Base-by-base conservation (phyloP, 108 stramenopile species). In the Discostella pseudostelligera region DNA sequence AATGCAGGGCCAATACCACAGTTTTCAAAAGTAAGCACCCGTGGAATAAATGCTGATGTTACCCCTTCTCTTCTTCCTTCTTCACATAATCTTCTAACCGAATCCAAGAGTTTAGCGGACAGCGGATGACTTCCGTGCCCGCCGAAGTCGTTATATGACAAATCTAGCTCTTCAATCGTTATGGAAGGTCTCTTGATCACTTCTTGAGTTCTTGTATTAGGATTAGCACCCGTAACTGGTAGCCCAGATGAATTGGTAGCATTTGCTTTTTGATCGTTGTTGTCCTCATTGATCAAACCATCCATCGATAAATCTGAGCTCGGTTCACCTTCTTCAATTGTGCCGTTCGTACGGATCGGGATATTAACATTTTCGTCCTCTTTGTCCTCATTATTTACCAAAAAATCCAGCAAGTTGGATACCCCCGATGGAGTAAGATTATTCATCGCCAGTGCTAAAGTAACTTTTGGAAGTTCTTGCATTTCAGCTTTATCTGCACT, bases 1-100 rank as follows among this genome's bases (percentile, higher is more conserved):
- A 84, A 69, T 20, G 82, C 78, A 21, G 92, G 87, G 39, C 87
- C 84, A 35, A 93, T 62, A 0, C 84, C 81, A 63, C 85, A 93
- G 19, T 78, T 70, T 20, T 87, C 81, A 21, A 93, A 48, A 39
- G 71, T 51, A 7, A 88, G 36, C 0, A 72, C 55, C 8, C 43
- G 26, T 0, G 88, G 88, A 56, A 87, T 78, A n/a, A 49, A 21
- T 22, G 25, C 17, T 20, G 46, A 54, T 60, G 29, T 44, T 35
- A 55, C 54, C 40, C 77, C 21, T 44, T 78, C 49, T 55, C 26
- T 17, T 62, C 46, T 14, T 8, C 69, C 62, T 39, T 49, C 65
- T 51, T 60, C 56, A 39, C 62, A 65, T 17, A 68, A 62, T 25
- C 25, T 63, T 53, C 68, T 75, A 8, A 56, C 48, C 8, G 74